Percentiles rank a stretch among this genome's conserved stretches.
Evolutionary conservation across 2,329 filamentous ascomycete species (phyloP).

Genomic region (Sclerotinia glacialis): DNA sequence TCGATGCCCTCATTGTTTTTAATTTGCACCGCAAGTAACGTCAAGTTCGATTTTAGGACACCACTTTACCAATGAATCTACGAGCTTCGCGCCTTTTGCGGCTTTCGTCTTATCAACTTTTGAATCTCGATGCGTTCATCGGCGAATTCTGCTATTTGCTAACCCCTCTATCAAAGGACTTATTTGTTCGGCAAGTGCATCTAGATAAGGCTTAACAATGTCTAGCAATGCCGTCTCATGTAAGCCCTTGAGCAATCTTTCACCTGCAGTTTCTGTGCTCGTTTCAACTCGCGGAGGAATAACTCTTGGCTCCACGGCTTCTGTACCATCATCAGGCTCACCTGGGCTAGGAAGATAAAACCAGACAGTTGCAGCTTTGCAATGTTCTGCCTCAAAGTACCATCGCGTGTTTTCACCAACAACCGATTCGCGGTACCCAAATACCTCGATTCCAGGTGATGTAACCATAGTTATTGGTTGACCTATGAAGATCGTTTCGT

Average conservation of each 20-base stretch:
- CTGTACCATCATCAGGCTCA: no score
- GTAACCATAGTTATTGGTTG: background rate
- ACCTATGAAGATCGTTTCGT: fast-evolving
- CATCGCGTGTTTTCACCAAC: background rate
- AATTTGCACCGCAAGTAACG: background rate
- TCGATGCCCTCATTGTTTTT: background rate
- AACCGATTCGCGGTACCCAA: fast-evolving
- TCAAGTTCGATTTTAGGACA: no score
- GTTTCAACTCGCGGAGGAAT: background rate
- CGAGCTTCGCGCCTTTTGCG: background rate
- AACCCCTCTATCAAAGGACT: background rate
- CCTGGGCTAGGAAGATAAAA: background rate
- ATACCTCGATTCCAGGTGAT: background rate
- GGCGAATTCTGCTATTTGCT: background rate
- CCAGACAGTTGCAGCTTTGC: fast-evolving
- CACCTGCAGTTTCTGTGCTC: background rate
- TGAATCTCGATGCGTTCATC: background rate
- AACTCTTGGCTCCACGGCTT: background rate
- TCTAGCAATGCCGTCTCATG: background rate
- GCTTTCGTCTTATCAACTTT: background rate
- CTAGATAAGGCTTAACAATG: background rate
- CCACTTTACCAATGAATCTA: background rate
- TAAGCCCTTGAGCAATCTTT: background rate
- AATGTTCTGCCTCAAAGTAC: fast-evolving
- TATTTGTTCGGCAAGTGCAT: background rate